Evolutionary conservation across 164 flowering plant genomes (phyloP).

Genomic region (Dillenia turbinata): DNA sequence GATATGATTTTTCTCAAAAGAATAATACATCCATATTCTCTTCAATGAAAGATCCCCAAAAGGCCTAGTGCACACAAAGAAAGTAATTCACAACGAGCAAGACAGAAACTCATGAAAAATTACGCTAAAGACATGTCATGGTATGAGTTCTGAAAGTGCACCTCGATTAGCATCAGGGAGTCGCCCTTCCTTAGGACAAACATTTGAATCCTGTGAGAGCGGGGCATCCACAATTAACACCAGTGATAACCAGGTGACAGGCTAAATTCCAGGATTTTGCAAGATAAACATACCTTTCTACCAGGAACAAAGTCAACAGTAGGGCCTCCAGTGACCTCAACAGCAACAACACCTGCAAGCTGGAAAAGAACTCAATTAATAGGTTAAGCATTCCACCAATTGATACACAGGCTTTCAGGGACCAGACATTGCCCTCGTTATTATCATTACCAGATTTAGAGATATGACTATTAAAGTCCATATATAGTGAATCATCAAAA

Average conservation of each 20-base stretch:
- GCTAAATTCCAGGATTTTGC: conserved; percentile 3
- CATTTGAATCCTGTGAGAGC: conserved; percentile 65
- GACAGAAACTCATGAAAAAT: too few species aligned
- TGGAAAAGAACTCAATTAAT: conserved; percentile 22
- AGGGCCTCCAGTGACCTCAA: conserved; percentile 96
- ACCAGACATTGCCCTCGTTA: too few species aligned
- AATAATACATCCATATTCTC: too few species aligned
- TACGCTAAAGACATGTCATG: too few species aligned
- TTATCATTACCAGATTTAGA: too few species aligned
- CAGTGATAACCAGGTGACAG: conserved; percentile 3
- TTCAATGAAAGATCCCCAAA: too few species aligned
- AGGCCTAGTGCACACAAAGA: too few species aligned
- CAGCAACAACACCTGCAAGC: conserved; percentile 99
- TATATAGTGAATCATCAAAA: too few species aligned
- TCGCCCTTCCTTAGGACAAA: conserved; percentile 76
- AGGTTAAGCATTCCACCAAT: background rate
- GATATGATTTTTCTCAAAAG: too few species aligned
- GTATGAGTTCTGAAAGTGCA: conserved; percentile 5
- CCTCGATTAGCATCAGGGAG: conserved; percentile 92
- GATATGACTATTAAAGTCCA: too few species aligned
- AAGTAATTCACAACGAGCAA: too few species aligned
- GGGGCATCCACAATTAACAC: conserved; percentile 7
- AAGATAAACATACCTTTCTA: conserved; percentile 58
- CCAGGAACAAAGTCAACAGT: conserved; percentile 88
- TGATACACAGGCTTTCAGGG: too few species aligned